Conservation (phyloP, 257 asterid species). For the Fraxinus americana region DNA sequence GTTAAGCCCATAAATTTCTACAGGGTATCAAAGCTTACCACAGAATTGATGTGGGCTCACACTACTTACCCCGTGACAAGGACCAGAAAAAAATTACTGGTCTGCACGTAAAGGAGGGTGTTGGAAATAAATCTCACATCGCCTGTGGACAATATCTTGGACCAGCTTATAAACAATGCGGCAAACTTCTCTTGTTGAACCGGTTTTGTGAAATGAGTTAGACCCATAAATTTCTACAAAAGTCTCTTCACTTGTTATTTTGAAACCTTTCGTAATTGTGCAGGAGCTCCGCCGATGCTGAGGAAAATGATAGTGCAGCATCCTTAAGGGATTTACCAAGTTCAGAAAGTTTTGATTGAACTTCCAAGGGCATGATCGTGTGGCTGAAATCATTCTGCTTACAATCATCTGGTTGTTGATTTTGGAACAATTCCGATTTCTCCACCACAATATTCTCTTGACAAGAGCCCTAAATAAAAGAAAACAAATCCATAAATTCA, state of each 20-base stretch:
- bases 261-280: constrained; percentile 33
- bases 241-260: constrained; percentile 22
- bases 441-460: constrained; percentile 10
- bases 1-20: no score
- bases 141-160: no score
- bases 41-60: no score
- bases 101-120: no score
- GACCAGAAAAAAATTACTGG: no score
- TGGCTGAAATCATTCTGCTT: constrained; percentile 1
- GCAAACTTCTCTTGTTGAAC: no score
- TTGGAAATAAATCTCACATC: no score
- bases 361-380: constrained; percentile 26
- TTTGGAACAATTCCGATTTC: not conserved
- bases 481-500: constrained; percentile 29
- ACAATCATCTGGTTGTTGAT: constrained; percentile 7
- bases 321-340: constrained; percentile 21
- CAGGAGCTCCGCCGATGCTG: constrained; percentile 41
- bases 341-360: constrained; percentile 17
- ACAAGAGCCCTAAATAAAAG: constrained; percentile 27
- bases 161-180: no score
- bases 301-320: constrained; percentile 28
- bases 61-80: no score
- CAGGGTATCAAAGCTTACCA: no score
- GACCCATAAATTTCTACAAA: no score
- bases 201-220: no score